Evolutionary conservation across 2,329 filamentous ascomycete genomes (phyloP), one percentile per base, ranked within the genome.

Genomic region (Aspergillus alliaceus): DNA sequence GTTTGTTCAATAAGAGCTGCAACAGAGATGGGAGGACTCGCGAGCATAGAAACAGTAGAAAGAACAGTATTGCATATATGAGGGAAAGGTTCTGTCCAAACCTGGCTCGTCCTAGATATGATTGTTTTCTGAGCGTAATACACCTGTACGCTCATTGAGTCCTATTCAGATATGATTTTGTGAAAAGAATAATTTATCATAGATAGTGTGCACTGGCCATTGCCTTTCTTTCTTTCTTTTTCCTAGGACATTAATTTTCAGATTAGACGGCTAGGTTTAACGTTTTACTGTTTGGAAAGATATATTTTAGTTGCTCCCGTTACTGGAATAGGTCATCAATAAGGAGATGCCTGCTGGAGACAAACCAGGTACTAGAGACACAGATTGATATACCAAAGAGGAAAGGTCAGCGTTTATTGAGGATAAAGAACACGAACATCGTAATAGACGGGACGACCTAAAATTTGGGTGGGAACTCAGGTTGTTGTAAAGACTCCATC

Each of bases 341-440:
- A 39, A 22, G 29, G 20, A 12, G 18, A 12, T 9, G 9, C 18
- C 24, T 46, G n/a, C 11, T 46, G 39, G 25, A 44, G 15, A 31
- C 22, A 25, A 31, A 9, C 15, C 18, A n/a, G n/a, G n/a, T 22
- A 53, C 32, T 47, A 48, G 40, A 46, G 32, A 24, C 29, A 7
- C 27, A 42, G 42, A 61, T 61, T 61, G 54, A 61, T 20, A 57
- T 35, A 40, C 54, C 22, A 56, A 42, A 37, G 15, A 42, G 54
- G 25, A 20, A 47, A 31, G 40, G 49, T 39, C 22, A 44, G 59
- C 60, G 65, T 66, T 63, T 66, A 47, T 18, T 20, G 9, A 48
- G 29, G 20, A 48, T 27, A 48, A 48, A 32, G 44, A 32, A 32
- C 29, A 44, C 12, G 6, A 24, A 22, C n/a, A n/a, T n/a, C n/a